Conservation (phyloP, 2,329 filamentous ascomycete species). For the Exophiala spinifera region DNA sequence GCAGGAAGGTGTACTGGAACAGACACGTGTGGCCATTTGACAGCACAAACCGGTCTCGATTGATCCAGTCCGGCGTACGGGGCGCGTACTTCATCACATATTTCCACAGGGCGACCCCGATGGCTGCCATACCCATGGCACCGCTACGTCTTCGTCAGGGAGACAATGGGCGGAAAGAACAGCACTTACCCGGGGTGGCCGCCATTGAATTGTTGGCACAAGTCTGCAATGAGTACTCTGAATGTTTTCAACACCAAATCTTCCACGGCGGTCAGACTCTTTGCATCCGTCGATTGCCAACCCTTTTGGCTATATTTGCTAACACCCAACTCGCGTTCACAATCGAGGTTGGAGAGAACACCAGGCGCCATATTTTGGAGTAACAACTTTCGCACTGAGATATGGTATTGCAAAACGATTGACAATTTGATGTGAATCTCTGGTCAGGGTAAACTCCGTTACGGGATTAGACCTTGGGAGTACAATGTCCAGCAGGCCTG, state of each 20-base stretch:
- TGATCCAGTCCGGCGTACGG: conserved; percentile 55
- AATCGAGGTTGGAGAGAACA: too few species aligned
- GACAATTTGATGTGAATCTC: too few species aligned
- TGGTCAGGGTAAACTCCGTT: too few species aligned
- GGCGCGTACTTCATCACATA: conserved; percentile 62
- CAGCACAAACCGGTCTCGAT: conserved; percentile 61
- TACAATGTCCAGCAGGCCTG: too few species aligned
- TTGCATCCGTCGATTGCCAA: neutral
- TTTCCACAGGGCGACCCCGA: conserved; percentile 61
- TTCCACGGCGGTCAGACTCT: neutral
- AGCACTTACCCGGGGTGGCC: conserved; percentile 62
- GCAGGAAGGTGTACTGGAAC: conserved; percentile 54
- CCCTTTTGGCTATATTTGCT: too few species aligned
- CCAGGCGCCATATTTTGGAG: too few species aligned
- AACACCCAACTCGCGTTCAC: too few species aligned
- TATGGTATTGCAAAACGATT: too few species aligned
- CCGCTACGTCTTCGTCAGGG: conserved; percentile 36
- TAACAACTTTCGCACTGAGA: too few species aligned
- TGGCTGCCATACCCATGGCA: conserved; percentile 61
- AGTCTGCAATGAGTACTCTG: conserved; percentile 62
- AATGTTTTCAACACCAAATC: conserved; percentile 60
- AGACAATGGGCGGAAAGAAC: neutral
- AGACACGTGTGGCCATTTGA: conserved; percentile 60
- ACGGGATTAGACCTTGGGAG: too few species aligned
- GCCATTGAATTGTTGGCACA: conserved; percentile 67